phyloP scores from a whole-genome alignment of 2,329 filamentous ascomycete species.

The Colletotrichum kahawae region DNA sequence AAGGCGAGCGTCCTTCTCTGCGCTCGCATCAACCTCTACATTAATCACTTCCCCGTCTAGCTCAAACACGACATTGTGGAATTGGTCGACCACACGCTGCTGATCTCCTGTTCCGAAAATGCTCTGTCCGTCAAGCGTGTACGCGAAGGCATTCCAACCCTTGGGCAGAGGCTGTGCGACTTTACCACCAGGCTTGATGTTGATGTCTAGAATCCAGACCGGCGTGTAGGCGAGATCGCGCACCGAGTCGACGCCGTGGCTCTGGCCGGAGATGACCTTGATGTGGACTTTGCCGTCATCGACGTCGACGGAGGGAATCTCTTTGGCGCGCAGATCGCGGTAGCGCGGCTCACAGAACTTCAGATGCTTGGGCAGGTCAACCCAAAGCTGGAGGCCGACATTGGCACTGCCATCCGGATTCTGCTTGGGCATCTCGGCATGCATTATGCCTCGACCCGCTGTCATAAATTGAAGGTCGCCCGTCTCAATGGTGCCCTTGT shows the following conservation, averaged over 20 bases:
- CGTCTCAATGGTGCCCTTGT: slow-evolving; percentile 79
- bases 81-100: slow-evolving; percentile 66
- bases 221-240: slow-evolving; percentile 94
- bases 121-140: slow-evolving; percentile 77
- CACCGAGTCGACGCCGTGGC: slow-evolving; percentile 83
- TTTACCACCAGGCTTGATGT: slow-evolving; percentile 77
- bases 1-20: slow-evolving; percentile 62
- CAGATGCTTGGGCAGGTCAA: slow-evolving; percentile 81
- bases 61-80: slow-evolving; percentile 90
- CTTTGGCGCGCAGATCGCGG: slow-evolving; percentile 77
- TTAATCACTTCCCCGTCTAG: slow-evolving; percentile 77
- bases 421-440: slow-evolving; percentile 91
- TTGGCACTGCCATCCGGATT: slow-evolving; percentile 78
- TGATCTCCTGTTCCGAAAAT: slow-evolving; percentile 62
- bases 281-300: slow-evolving; percentile 78
- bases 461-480: slow-evolving; percentile 99
- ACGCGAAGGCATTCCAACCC: slow-evolving; percentile 91
- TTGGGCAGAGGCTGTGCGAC: slow-evolving; percentile 77
- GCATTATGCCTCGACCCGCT: slow-evolving; percentile 87
- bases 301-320: slow-evolving; percentile 77
- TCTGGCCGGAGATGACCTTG: slow-evolving; percentile 90
- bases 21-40: slow-evolving; percentile 70
- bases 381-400: slow-evolving; percentile 93
- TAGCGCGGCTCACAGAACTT: slow-evolving; percentile 93
- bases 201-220: slow-evolving; percentile 92